Base-by-base conservation (phyloP, 805 yeast genomes). In the Starmera amethionina region DNA sequence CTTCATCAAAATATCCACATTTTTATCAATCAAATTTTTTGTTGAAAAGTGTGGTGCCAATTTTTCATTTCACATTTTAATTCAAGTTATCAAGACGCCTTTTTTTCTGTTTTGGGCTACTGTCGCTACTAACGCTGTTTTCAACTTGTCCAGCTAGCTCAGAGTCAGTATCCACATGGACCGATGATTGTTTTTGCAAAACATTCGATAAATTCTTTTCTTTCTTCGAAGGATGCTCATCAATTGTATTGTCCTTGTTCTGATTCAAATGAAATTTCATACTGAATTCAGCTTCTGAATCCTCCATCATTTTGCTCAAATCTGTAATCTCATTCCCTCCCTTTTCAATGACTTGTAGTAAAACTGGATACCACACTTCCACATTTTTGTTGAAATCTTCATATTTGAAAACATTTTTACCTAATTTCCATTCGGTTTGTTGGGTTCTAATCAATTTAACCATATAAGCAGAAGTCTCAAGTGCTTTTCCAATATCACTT, bases 351-450 rank as follows among this genome's bases (percentile, higher is more conserved):
- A 82, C 85, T 38, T 65, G 55, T 40, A 62, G 60, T 48, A 84
- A 62, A 0, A 78, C 87, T 11, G 68, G 68, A 1, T 77, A 77
- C 97, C 97, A 90, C 2, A 75, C 67, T 16, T 63, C 64, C 49
- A 79, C 83, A 36, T 71, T 73, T 28, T 72, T 64, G 1, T 75
- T 68, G 50, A 88, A 81, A 54, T 83, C 89, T 34, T 67, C 72
- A 30, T 85, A 41, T 29, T 72, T 72, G 54, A 90, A 81, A 5
- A 79, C 88, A 45, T 78, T 76, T 45, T 73, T 73, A 1, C 75
- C 79, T 35, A 90, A 60, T 32, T 74, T 77, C 96, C 97, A 93
- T 36, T 82, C 82, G 3, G 86, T 86, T 60, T 94, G 98, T 41
- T 73, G 68, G 9, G 65, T 56, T 54, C 99, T 73, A 9, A 77